phyloP scores from a whole-genome alignment of 1,284 basidiomycete genomes.

The Tilletiopsis washingtonensis region DNA sequence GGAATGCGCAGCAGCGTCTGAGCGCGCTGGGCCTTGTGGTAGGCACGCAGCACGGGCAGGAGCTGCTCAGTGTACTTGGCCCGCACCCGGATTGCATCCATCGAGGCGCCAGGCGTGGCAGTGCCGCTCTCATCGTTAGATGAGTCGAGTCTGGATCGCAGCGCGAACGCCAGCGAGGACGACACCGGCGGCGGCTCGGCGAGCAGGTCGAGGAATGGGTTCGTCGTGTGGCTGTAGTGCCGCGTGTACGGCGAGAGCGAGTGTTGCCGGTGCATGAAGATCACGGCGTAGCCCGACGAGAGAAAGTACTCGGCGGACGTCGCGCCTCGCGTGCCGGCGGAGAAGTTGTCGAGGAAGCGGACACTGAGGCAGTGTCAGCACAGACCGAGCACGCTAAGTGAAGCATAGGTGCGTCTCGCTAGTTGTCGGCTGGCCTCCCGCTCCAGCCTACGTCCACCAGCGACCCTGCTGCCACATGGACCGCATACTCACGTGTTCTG shows the following conservation, averaged over 20 bases:
- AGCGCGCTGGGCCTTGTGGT: conserved; percentile 68
- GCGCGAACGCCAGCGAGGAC: conserved; percentile 17
- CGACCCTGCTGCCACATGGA: too few relatives aligned
- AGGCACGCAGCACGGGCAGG: conserved; percentile 65
- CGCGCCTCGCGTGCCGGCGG: conserved; percentile 91
- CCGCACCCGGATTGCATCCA: conserved; percentile 59
- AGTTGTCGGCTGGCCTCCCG: background rate
- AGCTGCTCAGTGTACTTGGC: conserved; percentile 60
- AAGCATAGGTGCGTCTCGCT: background rate
- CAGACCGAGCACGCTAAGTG: background rate
- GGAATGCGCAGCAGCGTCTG: conserved; percentile 75
- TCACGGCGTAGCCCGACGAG: conserved; percentile 82
- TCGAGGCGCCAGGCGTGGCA: background rate
- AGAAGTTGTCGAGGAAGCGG: conserved; percentile 96
- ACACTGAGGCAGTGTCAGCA: conserved; percentile 57
- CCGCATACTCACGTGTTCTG: conserved; percentile 24
- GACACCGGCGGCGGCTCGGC: conserved; percentile 52
- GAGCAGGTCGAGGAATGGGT: conserved; percentile 95
- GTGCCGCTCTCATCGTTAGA: conserved; percentile 2
- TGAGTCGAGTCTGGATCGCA: too few relatives aligned
- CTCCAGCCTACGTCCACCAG: too few relatives aligned
- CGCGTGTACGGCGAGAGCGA: conserved; percentile 92
- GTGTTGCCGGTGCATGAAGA: conserved; percentile 96
- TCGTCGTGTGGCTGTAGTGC: conserved; percentile 94
- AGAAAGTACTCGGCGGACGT: conserved; percentile 98